phyloP scores from a whole-genome alignment of 768 basidiomycete genomes.

The Boletus rubropictus region DNA sequence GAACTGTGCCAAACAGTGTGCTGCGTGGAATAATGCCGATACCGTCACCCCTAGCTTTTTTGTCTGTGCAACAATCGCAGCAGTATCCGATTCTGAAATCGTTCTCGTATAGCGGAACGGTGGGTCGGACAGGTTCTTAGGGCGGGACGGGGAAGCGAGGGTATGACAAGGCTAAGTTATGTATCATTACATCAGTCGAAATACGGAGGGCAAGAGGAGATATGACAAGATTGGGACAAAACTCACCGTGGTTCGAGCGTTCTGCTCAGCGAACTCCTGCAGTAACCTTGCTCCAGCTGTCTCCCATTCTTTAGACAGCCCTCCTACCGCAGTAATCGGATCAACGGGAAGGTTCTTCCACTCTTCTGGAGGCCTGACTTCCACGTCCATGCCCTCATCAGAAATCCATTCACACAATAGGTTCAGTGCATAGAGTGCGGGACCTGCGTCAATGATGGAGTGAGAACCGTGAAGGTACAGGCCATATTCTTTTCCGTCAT shows the following conservation, averaged over 20 bases:
- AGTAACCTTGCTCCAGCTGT: conserved; percentile 11
- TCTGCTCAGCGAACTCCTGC: conserved; percentile 7
- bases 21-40: conserved; percentile 20
- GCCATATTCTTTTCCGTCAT: conserved; percentile 9
- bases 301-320: conserved; percentile 14
- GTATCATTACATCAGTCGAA: background rate
- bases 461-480: conserved; percentile 24
- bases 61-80: conserved; percentile 8
- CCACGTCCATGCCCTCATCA: conserved; percentile 8
- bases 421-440: conserved; percentile 20
- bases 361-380: conserved; percentile 11
- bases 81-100: conserved; percentile 3
- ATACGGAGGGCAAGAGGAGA: too few relatives aligned
- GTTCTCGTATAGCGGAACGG: background rate
- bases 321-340: conserved; percentile 22
- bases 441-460: conserved; percentile 20
- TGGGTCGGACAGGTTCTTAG: conserved; percentile 9
- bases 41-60: conserved; percentile 11
- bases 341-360: conserved; percentile 26
- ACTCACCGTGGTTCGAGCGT: conserved; percentile 9
- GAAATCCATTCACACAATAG: conserved; percentile 23
- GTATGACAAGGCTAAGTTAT: conserved; percentile 6
- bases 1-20: conserved; percentile 17
- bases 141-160: conserved; percentile 4
- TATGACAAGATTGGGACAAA: background rate